Conservation (phyloP, 1,284 basidiomycete species). For the Hemileia vastatrix region DNA sequence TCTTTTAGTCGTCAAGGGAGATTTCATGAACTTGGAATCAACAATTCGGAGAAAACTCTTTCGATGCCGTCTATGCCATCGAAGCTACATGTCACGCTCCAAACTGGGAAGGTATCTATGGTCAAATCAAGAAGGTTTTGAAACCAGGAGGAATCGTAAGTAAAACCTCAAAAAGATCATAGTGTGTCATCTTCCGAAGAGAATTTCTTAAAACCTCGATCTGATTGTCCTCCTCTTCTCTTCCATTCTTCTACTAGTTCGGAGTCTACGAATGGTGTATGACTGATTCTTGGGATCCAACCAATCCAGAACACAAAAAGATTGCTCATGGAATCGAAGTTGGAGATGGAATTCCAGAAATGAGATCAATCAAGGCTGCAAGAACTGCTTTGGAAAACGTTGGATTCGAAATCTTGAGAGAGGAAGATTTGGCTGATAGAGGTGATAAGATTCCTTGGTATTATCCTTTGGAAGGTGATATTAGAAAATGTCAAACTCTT, state of each 20-base stretch:
- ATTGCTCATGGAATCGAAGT: conserved; percentile 65
- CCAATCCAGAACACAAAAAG: conserved; percentile 74
- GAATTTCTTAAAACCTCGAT: not conserved
- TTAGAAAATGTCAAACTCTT: conserved; percentile 78
- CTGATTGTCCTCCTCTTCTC: conserved; percentile 1
- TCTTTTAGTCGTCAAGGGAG: conserved; percentile 79
- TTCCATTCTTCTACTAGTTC: conserved; percentile 53
- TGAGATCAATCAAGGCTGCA: conserved; percentile 68
- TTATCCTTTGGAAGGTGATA: conserved; percentile 89
- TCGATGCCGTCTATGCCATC: conserved; percentile 97
- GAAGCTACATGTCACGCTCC: conserved; percentile 96
- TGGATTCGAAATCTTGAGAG: conserved; percentile 78
- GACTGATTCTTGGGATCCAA: conserved; percentile 87
- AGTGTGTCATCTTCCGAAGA: not conserved
- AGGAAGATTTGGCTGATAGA: conserved; percentile 87
- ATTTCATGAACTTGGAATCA: conserved; percentile 92
- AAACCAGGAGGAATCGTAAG: conserved; percentile 90
- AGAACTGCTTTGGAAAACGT: conserved; percentile 70
- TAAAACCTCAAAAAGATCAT: conserved; percentile 31
- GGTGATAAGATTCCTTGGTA: conserved; percentile 64
- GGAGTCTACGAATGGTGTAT: conserved; percentile 99
- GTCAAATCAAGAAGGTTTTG: conserved; percentile 82
- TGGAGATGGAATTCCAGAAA: conserved; percentile 94
- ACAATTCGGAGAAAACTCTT: conserved; percentile 83
- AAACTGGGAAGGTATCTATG: conserved; percentile 88